Evolutionary conservation across 2,329 filamentous ascomycete genomes (phyloP), one percentile per base, ranked within the genome.

Genomic region (Falciphora oryzae): DNA sequence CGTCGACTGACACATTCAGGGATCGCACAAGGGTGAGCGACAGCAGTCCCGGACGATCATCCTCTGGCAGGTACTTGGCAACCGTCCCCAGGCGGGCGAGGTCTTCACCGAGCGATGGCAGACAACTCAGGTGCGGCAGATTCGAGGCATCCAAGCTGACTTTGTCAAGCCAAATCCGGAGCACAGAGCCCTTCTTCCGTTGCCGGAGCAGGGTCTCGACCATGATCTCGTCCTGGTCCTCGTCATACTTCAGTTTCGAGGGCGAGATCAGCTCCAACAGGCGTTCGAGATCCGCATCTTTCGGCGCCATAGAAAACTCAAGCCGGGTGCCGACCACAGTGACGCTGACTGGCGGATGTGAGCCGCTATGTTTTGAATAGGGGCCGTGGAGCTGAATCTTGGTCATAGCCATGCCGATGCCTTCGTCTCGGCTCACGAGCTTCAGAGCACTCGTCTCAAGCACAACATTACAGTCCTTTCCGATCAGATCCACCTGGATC

Each of bases 51-150:
- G 95, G 95, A 1, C 93, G 86, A 70, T 99, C 94, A 75, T 99
- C 95, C 70, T 99, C 94, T 0, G 95, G 94, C 2, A 99, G 82
- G 73, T 98, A 98, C 73, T 97, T 98, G 8, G 94, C 86, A 31
- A 99, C 92, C 0, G 88, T 93, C 0, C 93, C 91, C 6, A 99
- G 80, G 69, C 90, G 92, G 7, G 89, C 83, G 61, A 98, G 75
- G 71, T 99, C 95, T 68, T 91, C 88, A 0, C 85, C 89, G 11
- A 99, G 82, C 14, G 83, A 83, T 10, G 89, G 85, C 18, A 99
- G 80, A 57, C 85, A 84, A 13, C 85, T 80, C 22, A 97, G 78
- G 68, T 89, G 86, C 14, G 85, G 79, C 56, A 92, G 76, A 66
- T 88, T 86, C 10, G 81, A 80, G 22, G 95, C 77, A 4, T 83